Percentiles rank a stretch among this genome's conserved stretches.
These are phyloP conservation scores for Xylariaceae sp. DNA, from an alignment of 2,329 filamentous ascomycete genomes.

Conservation along the genomic window DNA sequence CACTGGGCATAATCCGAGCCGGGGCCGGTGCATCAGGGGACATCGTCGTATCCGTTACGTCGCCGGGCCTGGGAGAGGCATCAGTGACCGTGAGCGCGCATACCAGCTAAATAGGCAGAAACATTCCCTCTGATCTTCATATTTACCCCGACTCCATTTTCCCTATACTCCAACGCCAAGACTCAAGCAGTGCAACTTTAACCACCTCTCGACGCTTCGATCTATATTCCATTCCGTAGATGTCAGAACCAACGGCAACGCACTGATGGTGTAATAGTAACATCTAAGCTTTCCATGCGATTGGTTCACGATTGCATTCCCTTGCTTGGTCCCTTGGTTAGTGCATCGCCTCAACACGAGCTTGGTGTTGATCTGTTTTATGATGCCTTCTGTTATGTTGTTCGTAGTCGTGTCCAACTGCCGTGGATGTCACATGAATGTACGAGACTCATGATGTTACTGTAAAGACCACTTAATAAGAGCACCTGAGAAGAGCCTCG, in stretches of 20 bases:
- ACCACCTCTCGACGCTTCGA: neutral
- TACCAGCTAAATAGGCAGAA: too few relatives aligned
- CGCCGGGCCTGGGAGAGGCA: slow-evolving; percentile 18
- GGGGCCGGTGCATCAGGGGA: slow-evolving; percentile 25
- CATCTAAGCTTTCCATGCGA: neutral
- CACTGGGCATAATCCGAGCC: slow-evolving; percentile 37
- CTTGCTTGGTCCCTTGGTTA: neutral
- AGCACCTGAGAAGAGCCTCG: too few relatives aligned
- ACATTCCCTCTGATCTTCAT: too few relatives aligned
- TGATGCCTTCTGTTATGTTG: neutral
- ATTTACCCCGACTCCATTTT: too few relatives aligned
- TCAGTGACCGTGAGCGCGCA: slow-evolving; percentile 12
- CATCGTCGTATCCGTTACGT: slow-evolving; percentile 23
- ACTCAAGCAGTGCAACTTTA: neutral
- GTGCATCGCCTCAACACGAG: neutral
- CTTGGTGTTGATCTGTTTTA: neutral
- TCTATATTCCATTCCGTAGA: neutral
- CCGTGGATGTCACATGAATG: too few relatives aligned
- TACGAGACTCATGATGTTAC: too few relatives aligned
- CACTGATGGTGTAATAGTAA: neutral
- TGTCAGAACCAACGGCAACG: neutral
- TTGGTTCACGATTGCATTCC: neutral
- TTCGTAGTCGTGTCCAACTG: too few relatives aligned
- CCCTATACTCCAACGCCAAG: neutral
- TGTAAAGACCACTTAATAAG: too few relatives aligned